These are phyloP conservation scores for Physcia stellaris DNA, from an alignment of 495 filamentous ascomycete species.

Conservation along the genomic window DNA sequence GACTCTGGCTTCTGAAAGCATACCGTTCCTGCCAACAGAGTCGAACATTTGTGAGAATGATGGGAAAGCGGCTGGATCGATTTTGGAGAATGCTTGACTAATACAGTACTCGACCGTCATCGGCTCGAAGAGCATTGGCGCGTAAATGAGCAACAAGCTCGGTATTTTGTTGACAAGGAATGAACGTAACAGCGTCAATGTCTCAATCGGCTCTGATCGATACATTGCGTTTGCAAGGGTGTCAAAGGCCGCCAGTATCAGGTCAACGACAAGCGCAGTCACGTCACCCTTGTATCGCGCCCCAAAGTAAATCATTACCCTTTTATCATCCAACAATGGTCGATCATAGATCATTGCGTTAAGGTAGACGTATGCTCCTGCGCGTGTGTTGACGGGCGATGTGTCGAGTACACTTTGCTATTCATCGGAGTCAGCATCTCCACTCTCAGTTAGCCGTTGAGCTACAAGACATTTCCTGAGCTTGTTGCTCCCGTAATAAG, in stretches of 20 bases:
- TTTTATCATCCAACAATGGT: slow-evolving; percentile 69
- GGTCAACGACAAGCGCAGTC: slow-evolving; percentile 58
- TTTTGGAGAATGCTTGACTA: slow-evolving; percentile 57
- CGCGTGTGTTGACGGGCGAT: slow-evolving; percentile 62
- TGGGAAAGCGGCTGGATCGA: slow-evolving; percentile 69
- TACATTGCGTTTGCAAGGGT: slow-evolving; percentile 76
- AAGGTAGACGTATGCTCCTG: slow-evolving; percentile 83
- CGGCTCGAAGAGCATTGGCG: slow-evolving; percentile 44
- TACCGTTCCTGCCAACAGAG: slow-evolving; percentile 52
- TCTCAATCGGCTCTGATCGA: slow-evolving; percentile 56
- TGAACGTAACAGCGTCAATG: slow-evolving; percentile 68
- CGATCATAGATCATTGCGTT: slow-evolving; percentile 71
- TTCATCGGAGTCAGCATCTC: too few species aligned
- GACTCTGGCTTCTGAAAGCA: slow-evolving; percentile 71
- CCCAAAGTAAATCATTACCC: slow-evolving; percentile 64
- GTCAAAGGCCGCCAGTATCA: slow-evolving; percentile 81
- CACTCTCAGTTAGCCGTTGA: too few species aligned
- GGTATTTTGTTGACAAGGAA: slow-evolving; percentile 93
- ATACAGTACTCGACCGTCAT: slow-evolving; percentile 67
- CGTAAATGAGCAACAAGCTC: slow-evolving; percentile 53
- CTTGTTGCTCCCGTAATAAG: too few species aligned
- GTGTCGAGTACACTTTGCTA: slow-evolving; percentile 46
- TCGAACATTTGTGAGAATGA: slow-evolving; percentile 72
- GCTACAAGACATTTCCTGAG: too few species aligned
- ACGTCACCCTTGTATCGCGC: slow-evolving; percentile 76